Evolutionary conservation across 805 yeast genomes (phyloP).

Genomic region (Lipomyces sp.): DNA sequence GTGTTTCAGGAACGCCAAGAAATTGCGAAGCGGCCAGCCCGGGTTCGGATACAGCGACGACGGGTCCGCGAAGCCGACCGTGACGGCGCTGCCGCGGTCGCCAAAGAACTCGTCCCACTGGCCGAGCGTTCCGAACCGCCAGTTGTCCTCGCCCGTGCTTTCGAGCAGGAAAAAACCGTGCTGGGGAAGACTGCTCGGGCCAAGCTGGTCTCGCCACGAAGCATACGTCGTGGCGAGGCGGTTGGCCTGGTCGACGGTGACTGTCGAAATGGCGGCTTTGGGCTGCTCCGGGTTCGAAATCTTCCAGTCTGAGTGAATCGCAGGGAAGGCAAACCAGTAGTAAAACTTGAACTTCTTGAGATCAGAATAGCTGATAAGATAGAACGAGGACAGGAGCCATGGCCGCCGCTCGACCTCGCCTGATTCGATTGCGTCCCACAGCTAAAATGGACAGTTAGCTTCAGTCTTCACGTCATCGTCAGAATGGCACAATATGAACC

Average conservation of each 20-base stretch:
- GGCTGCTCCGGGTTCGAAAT: constrained; percentile 10
- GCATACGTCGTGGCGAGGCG: constrained; percentile 6
- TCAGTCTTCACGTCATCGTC: not conserved
- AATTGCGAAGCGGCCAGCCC: constrained; percentile 57
- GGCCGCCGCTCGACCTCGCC: constrained; percentile 44
- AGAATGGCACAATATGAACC: not conserved
- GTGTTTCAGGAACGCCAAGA: constrained; percentile 47
- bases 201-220: constrained; percentile 12
- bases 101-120: constrained; percentile 29
- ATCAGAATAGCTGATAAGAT: constrained; percentile 73
- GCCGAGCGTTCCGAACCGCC: constrained; percentile 22
- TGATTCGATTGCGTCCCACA: constrained; percentile 35
- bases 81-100: not conserved
- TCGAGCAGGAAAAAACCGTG: constrained; percentile 30
- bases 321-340: constrained; percentile 88
- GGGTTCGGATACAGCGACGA: constrained; percentile 41
- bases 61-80: constrained; percentile 43
- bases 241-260: not conserved
- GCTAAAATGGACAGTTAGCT: not conserved
- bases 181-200: no score
- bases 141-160: constrained; percentile 18
- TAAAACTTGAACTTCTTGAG: constrained; percentile 81
- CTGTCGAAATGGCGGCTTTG: not conserved
- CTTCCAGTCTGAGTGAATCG: constrained; percentile 54
- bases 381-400: constrained; percentile 43